Base-by-base conservation (phyloP, 768 basidiomycete species). In the Hygrophoropsis aurantiaca region DNA sequence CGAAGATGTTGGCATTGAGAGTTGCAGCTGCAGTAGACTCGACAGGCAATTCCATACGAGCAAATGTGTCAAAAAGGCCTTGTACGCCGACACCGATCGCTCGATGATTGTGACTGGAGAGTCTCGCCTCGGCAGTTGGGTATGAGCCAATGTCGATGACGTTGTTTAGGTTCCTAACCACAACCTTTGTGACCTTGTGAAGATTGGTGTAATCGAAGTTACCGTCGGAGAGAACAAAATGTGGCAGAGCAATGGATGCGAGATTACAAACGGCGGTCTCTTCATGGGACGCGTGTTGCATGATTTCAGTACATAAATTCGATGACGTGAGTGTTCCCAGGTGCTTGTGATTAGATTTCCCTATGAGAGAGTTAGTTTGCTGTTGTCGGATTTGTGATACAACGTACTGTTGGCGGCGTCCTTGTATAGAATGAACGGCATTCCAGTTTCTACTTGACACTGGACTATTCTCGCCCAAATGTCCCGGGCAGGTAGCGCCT, bases 241-340 rank as follows among this genome's bases (percentile, higher is more conserved):
- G 81, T 5, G 93, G 92, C 1, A 94, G 81, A 2, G 93, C 90
- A 53, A 97, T 77, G 6, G 92, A 97, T 3, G 92, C 92, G 40
- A 97, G 80, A 69, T 94, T 97, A 79, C 93, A 97, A 24, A 94
- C 92, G 37, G 93, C 93, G 20, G 89, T 90, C 67, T 94, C 93
- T 44, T 94, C 93, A 1, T 92, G 90, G 11, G 92, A 78, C 33
- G 90, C 92, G 74, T 94, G 94, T 68, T 97, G 88, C 67, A 97
- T 86, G 68, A 97, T 97, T 66, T 94, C 93, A 2, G 92, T 94
- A 75, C 93, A 97, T 34, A 97, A 77, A 67, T 97, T 97, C 46
- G 91, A 94, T 1, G 90, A 94, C 74, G 93, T 94, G 84, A 97
- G 94, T 4, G 89, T 91, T 21, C 93, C 93, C 25, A 97, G 77